Conservation (phyloP, 2,329 filamentous ascomycete genomes). For the Diplodia corticola region DNA sequence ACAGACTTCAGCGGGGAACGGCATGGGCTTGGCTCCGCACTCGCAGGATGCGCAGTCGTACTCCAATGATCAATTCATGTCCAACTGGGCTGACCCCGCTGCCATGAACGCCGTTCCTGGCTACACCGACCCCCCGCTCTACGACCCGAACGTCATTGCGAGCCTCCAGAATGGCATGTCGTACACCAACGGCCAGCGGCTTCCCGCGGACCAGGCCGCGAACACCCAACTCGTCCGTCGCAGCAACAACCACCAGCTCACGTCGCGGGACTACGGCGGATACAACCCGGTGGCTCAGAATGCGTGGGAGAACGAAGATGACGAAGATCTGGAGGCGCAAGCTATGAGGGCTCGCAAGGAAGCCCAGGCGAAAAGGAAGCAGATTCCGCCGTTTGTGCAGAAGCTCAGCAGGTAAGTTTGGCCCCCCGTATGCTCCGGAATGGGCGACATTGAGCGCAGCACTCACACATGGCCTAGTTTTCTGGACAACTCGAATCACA, state of each 20-base stretch:
- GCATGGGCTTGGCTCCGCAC: slow-evolving; percentile 33
- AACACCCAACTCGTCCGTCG: slow-evolving; percentile 48
- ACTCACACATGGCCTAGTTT: slow-evolving; percentile 63
- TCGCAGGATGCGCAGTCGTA: slow-evolving; percentile 16
- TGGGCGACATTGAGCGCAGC: background rate
- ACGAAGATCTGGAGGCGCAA: slow-evolving; percentile 76
- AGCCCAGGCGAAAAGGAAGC: slow-evolving; percentile 84
- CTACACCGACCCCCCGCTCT: slow-evolving; percentile 41
- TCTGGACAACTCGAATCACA: slow-evolving; percentile 88
- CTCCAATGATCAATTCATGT: slow-evolving; percentile 37
- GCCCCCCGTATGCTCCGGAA: background rate
- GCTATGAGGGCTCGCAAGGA: slow-evolving; percentile 83
- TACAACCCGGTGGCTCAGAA: slow-evolving; percentile 47
- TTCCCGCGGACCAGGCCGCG: slow-evolving; percentile 28
- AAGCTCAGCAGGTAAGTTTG: slow-evolving; percentile 85
- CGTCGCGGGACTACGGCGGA: slow-evolving; percentile 31
- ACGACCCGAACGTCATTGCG: slow-evolving; percentile 34
- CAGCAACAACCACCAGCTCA: slow-evolving; percentile 49
- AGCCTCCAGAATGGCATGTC: slow-evolving; percentile 24
- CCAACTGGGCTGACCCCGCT: slow-evolving; percentile 35
- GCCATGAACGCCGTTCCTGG: slow-evolving; percentile 30
- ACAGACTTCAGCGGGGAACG: slow-evolving; percentile 32
- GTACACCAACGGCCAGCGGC: slow-evolving; percentile 27
- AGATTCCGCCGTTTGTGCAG: slow-evolving; percentile 96
- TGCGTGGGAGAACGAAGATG: slow-evolving; percentile 66